These are phyloP conservation scores for Stephanodiscus triporus DNA, from an alignment of 108 stramenopile species.

Conservation along the genomic window DNA sequence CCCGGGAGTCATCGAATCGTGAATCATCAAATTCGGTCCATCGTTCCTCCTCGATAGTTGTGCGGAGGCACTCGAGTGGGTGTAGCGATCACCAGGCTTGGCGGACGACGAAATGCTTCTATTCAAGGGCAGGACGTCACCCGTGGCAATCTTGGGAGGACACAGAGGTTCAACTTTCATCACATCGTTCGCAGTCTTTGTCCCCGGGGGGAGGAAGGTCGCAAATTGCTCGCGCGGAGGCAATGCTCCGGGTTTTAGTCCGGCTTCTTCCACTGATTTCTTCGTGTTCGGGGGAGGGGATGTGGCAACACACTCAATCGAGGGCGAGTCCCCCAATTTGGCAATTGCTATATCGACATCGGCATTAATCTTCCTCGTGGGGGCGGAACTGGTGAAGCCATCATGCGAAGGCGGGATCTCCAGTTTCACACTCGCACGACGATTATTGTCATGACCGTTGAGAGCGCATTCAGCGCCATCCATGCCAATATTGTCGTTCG, in stretches of 20 bases:
- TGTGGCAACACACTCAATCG: neutral
- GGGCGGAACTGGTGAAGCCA: neutral
- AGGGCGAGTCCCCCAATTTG: neutral
- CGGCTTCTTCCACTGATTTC: neutral
- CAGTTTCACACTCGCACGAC: neutral
- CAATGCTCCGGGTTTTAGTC: neutral
- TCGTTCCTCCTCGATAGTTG: neutral
- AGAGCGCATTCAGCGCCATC: too few species aligned
- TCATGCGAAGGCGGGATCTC: neutral
- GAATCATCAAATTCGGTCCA: neutral
- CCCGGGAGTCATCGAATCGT: conserved; percentile 6
- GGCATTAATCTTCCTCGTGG: neutral
- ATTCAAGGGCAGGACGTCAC: neutral
- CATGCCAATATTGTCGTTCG: too few species aligned
- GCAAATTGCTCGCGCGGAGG: neutral
- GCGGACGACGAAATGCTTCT: conserved; percentile 14
- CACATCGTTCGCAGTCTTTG: neutral
- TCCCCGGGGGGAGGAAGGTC: conserved; percentile 1
- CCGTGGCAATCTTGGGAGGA: neutral
- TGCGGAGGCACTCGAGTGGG: neutral
- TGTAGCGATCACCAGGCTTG: neutral
- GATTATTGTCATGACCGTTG: too few species aligned
- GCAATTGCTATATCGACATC: neutral
- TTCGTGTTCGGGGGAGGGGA: neutral
- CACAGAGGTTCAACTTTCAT: neutral